Conservation (phyloP, 75 land plant species). For the Cupressus sempervirens region DNA sequence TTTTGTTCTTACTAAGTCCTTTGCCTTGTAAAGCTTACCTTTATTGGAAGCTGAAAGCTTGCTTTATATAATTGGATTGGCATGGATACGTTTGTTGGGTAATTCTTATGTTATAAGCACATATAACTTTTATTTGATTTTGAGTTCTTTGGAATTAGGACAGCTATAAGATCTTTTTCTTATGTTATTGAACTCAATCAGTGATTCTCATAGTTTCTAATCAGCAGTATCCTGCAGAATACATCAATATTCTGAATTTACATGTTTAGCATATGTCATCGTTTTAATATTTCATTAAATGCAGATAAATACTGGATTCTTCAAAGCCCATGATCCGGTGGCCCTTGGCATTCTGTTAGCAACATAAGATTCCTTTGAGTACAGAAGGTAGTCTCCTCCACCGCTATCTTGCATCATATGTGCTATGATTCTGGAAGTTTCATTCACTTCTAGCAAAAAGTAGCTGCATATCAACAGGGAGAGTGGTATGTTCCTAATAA, state of each 20-base stretch:
- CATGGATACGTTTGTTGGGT: too few relatives aligned
- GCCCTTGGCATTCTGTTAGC: background rate
- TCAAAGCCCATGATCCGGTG: background rate
- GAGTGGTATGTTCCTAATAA: too few relatives aligned
- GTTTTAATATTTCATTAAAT: background rate
- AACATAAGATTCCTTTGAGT: background rate
- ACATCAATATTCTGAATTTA: background rate
- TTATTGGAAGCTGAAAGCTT: too few relatives aligned
- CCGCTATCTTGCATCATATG: background rate
- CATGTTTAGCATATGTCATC: background rate
- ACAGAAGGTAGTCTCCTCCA: background rate
- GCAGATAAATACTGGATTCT: background rate
- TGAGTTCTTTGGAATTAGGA: background rate
- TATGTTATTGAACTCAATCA: background rate
- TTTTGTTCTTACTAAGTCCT: too few relatives aligned
- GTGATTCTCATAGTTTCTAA: background rate
- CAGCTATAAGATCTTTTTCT: background rate
- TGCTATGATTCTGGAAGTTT: background rate
- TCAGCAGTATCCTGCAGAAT: background rate
- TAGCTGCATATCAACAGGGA: too few relatives aligned
- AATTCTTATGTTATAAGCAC: too few relatives aligned
- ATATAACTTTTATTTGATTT: too few relatives aligned
- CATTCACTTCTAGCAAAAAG: background rate
- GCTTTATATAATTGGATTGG: too few relatives aligned
- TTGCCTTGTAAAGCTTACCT: too few relatives aligned